Evolutionary conservation across 306 rosid genomes (phyloP), one percentile per base, ranked within the genome.

Genomic region (Carpinus viminea): DNA sequence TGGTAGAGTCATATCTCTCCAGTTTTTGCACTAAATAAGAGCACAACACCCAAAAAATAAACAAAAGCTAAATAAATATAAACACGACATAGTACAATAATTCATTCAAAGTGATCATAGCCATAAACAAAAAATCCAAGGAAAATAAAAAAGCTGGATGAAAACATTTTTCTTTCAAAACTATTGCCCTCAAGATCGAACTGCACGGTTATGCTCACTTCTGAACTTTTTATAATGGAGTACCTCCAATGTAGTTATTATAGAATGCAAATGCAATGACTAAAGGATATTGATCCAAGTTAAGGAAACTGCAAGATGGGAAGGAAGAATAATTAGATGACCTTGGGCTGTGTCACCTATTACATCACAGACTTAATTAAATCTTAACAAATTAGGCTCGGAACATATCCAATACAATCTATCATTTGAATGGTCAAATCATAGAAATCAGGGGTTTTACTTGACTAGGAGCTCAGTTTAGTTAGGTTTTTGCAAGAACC

Each of bases 21-120:
- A 47, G 12, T 48, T 24, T 78, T 56, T 59, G 15, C 52, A 38
- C 59, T 72, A 56, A 57, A 31, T 20, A 56, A 13, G 45, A 47
- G 72, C 81, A 56, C 6, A 59, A 70, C 17, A 36, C 50, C 38
- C 46, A 8, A 18, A 2, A 45, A 66, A 38, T 48, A 38, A 66
- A 38, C 71, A 65, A 66, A 66, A n/a, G 17, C 71, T 66, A n/a
- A 66, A 38, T 66, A 66, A 8, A 66, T 13, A 13, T 36, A 31
- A 26, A 16, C n/a, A 10, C 12, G 1, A 18, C 26, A 38, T 7
- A 18, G 26, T 38, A 4, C 2, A 38, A 34, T 38, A 38, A 38
- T 66, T 17, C 13, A 38, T 41, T 36, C 26, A 31, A 38, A 66
- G 71, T 8, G 38, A 66, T 38, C 12, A 66, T 66, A 38, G 26